phyloP scores from a whole-genome alignment of 2,329 filamentous ascomycete species.

The Colletotrichum tropicicola region DNA sequence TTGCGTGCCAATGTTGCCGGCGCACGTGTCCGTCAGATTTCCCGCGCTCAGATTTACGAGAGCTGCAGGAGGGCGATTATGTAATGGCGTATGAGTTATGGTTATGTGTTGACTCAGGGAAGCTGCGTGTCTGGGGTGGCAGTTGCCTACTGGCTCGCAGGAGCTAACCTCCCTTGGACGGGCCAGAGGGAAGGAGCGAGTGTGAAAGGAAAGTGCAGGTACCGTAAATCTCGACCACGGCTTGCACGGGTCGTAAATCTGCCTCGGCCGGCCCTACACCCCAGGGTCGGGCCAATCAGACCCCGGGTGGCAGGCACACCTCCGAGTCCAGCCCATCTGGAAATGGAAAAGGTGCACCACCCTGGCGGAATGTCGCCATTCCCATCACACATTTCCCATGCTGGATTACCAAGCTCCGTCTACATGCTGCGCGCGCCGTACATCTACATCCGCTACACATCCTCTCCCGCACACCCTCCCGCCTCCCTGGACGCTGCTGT shows the following conservation, averaged over 20 bases:
- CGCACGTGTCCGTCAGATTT: conserved; percentile 22
- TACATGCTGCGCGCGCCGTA: too few relatives aligned
- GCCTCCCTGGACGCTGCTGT: neutral
- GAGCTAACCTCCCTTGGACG: too few relatives aligned
- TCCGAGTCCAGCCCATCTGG: too few relatives aligned
- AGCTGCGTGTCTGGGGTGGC: too few relatives aligned
- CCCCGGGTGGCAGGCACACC: too few relatives aligned
- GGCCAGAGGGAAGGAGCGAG: neutral
- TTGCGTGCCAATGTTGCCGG: conserved; percentile 9
- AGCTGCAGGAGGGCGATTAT: conserved; percentile 17
- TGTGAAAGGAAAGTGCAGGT: neutral
- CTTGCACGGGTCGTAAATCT: conserved; percentile 15
- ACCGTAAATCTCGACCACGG: conserved; percentile 14
- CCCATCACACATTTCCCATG: neutral
- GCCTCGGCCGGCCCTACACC: neutral
- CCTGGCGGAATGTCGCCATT: neutral
- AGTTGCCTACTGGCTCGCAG: too few relatives aligned
- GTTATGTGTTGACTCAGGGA: too few relatives aligned
- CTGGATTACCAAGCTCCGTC: neutral
- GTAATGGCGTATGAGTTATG: too few relatives aligned
- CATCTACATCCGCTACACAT: neutral
- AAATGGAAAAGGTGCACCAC: neutral
- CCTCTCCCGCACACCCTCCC: neutral
- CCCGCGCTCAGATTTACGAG: conserved; percentile 24
- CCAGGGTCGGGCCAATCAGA: neutral